Conservation (phyloP, 768 basidiomycete genomes). For the Tylopilus sp. region DNA sequence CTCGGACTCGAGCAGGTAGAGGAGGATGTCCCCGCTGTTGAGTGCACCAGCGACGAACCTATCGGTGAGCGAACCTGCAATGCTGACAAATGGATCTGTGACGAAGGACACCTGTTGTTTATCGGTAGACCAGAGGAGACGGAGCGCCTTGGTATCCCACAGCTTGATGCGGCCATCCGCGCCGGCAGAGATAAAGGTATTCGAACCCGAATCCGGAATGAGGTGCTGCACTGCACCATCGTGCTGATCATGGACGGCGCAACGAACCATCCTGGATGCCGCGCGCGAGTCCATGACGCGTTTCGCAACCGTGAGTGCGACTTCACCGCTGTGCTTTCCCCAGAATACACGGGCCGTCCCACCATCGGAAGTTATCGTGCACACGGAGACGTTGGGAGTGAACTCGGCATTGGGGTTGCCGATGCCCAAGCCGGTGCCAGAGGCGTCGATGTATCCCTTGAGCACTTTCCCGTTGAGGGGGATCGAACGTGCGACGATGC, state of each 20-base stretch:
- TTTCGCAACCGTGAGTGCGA: slow-evolving; percentile 55
- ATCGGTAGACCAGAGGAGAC: slow-evolving; percentile 64
- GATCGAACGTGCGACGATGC: slow-evolving; percentile 68
- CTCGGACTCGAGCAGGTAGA: slow-evolving; percentile 46
- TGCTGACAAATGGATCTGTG: slow-evolving; percentile 49
- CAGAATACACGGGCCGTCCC: slow-evolving; percentile 66
- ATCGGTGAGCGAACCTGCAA: slow-evolving; percentile 41
- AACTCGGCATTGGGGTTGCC: slow-evolving; percentile 79
- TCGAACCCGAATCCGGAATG: slow-evolving; percentile 42
- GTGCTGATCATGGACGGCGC: slow-evolving; percentile 57
- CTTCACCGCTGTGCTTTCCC: slow-evolving; percentile 69
- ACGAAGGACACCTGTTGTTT: slow-evolving; percentile 32
- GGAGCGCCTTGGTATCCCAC: slow-evolving; percentile 57
- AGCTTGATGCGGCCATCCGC: slow-evolving; percentile 68
- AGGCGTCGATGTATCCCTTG: slow-evolving; percentile 65
- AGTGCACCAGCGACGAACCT: slow-evolving; percentile 49
- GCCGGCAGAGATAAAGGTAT: slow-evolving; percentile 49
- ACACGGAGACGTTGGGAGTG: slow-evolving; percentile 60
- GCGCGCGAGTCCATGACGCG: slow-evolving; percentile 57
- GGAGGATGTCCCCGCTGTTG: slow-evolving; percentile 52
- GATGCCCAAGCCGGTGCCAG: slow-evolving; percentile 54
- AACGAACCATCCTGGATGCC: slow-evolving; percentile 44
- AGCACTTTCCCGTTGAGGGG: slow-evolving; percentile 68
- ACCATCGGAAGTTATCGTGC: slow-evolving; percentile 56
- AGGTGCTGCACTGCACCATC: slow-evolving; percentile 55